Conservation (phyloP, 192 early-diverging fungal genomes). For the Cetraspora pellucida region DNA sequence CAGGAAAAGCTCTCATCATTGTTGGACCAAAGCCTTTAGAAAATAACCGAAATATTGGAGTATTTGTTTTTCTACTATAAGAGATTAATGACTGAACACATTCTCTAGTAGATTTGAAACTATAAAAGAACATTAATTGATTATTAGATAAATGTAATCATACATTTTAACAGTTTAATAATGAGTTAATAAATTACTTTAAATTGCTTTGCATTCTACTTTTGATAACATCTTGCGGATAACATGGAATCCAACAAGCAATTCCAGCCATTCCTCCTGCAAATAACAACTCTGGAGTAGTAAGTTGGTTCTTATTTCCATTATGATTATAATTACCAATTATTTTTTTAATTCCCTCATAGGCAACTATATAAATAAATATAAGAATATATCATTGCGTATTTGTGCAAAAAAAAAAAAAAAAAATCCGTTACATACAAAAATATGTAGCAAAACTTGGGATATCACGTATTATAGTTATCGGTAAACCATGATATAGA, state of each 20-base stretch:
- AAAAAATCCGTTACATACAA: constrained; percentile 49
- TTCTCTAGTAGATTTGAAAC: constrained; percentile 39
- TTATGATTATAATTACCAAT: constrained; percentile 59
- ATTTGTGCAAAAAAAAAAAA: background rate
- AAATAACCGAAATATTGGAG: constrained; percentile 58
- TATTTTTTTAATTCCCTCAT: constrained; percentile 78
- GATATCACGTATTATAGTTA: constrained; percentile 88
- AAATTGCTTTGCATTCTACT: constrained; percentile 72
- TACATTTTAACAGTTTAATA: background rate
- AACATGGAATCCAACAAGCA: constrained; percentile 82
- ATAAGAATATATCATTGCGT: background rate
- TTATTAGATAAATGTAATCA: background rate
- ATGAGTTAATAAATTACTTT: constrained; percentile 30
- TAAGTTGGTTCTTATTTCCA: constrained; percentile 65
- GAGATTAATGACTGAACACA: constrained; percentile 53
- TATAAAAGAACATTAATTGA: background rate
- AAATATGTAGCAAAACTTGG: constrained; percentile 94
- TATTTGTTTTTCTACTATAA: constrained; percentile 46
- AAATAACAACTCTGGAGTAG: constrained; percentile 77
- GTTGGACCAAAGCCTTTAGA: constrained; percentile 85
- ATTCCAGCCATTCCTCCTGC: constrained; percentile 95
- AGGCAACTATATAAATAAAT: constrained; percentile 55
- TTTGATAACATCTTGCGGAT: constrained; percentile 88
- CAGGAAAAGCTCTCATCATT: constrained; percentile 79
- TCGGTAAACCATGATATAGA: constrained; percentile 88